Evolutionary conservation across 2,329 filamentous ascomycete genomes (phyloP).

Genomic region (Aspergillus neotritici): DNA sequence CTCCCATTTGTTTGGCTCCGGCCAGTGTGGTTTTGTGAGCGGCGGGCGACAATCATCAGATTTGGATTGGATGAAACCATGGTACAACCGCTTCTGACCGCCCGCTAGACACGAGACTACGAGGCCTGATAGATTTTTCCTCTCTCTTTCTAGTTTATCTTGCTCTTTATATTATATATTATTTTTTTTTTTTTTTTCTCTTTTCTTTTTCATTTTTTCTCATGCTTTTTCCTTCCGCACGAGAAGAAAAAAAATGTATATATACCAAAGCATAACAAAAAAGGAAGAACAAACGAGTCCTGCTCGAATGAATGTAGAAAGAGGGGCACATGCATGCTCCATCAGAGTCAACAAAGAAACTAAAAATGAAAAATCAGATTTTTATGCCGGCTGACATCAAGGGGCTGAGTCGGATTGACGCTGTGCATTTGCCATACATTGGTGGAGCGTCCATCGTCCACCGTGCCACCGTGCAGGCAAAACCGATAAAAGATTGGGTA

Average conservation of each 20-base stretch:
- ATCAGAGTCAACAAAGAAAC: neutral
- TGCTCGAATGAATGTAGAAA: neutral
- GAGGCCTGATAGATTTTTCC: slow-evolving; percentile 1
- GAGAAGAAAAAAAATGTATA: neutral
- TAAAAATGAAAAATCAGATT: slow-evolving; percentile 1
- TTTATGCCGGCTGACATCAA: no score
- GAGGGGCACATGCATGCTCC: slow-evolving; percentile 2
- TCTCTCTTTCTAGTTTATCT: neutral
- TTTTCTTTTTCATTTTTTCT: neutral
- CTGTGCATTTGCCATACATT: neutral
- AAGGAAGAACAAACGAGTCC: no score
- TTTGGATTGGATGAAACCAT: slow-evolving; percentile 11
- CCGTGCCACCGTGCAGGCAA: slow-evolving; percentile 16
- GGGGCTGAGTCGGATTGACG: no score
- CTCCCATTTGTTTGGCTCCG: no score
- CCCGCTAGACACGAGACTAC: no score
- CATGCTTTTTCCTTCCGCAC: neutral
- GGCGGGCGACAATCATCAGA: slow-evolving; percentile 1
- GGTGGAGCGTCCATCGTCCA: neutral
- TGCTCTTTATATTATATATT: neutral
- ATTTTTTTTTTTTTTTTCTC: neutral
- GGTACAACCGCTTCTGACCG: slow-evolving; percentile 7
- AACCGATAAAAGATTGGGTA: slow-evolving; percentile 14
- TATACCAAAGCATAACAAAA: no score
- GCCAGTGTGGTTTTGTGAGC: neutral